These are phyloP conservation scores for Xylaria palmicola DNA, from an alignment of 495 filamentous ascomycete species.

Conservation along the genomic window DNA sequence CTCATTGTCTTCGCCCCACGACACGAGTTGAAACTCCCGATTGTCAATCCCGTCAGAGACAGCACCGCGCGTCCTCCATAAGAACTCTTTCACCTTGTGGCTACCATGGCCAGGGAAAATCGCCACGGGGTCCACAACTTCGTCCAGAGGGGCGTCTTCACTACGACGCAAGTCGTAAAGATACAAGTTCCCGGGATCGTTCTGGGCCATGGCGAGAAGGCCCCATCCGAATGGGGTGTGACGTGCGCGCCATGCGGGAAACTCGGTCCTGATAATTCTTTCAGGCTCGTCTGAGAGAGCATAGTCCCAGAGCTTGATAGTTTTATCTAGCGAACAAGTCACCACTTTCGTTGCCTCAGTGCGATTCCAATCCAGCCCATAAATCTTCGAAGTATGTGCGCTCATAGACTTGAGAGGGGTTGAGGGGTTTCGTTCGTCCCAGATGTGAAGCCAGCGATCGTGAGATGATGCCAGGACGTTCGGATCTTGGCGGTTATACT, in stretches of 20 bases:
- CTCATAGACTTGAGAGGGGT: conserved; percentile 77
- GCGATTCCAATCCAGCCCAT: conserved; percentile 93
- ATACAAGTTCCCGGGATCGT: conserved; percentile 78
- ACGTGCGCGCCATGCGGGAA: conserved; percentile 90
- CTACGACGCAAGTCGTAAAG: conserved; percentile 71
- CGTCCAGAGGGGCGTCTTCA: conserved; percentile 41
- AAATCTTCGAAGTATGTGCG: conserved; percentile 94
- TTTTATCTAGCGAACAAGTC: conserved; percentile 89
- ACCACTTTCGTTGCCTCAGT: conserved; percentile 66
- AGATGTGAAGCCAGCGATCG: conserved; percentile 80
- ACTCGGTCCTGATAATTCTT: conserved; percentile 72
- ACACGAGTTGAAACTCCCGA: conserved; percentile 89
- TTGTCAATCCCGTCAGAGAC: conserved; percentile 68
- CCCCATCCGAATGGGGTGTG: conserved; percentile 91
- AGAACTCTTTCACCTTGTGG: conserved; percentile 86
- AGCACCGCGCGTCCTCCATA: conserved; percentile 85
- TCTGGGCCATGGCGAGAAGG: conserved; percentile 86
- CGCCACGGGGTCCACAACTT: conserved; percentile 57
- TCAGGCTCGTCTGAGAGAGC: conserved; percentile 63
- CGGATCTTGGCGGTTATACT: conserved; percentile 86
- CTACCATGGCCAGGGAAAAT: conserved; percentile 77
- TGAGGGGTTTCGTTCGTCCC: conserved; percentile 83
- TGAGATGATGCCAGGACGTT: conserved; percentile 88
- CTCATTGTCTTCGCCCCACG: conserved; percentile 85
- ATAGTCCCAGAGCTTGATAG: conserved; percentile 94